Percentiles rank a stretch among this genome's conserved stretches.
phyloP scores from a whole-genome alignment of 2,329 filamentous ascomycete genomes.

The Bipolaris zeicola region DNA sequence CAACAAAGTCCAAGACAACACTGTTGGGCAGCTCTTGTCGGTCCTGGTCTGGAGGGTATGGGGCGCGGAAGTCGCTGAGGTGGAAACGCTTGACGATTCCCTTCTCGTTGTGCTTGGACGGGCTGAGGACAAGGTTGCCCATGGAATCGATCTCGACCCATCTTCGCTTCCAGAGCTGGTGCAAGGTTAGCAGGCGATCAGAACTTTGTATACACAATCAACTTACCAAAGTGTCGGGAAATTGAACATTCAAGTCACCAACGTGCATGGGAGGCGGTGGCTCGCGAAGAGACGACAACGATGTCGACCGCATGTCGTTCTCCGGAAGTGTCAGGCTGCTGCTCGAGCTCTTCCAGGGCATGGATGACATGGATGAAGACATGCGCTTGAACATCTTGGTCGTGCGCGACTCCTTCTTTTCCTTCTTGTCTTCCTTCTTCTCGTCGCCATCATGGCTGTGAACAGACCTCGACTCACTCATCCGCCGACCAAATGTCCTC shows the following conservation, averaged over 20 bases:
- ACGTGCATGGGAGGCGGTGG: slow-evolving; percentile 68
- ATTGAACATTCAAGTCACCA: slow-evolving; percentile 94
- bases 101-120: slow-evolving; percentile 67
- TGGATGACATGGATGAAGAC: slow-evolving; percentile 61
- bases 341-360: slow-evolving; percentile 57
- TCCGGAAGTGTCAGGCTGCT: slow-evolving; percentile 49
- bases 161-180: slow-evolving; percentile 85
- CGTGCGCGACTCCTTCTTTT: slow-evolving; percentile 62
- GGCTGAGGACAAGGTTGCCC: slow-evolving; percentile 81
- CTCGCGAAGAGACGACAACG: slow-evolving; percentile 44
- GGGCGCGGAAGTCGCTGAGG: slow-evolving; percentile 78
- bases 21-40: slow-evolving; percentile 92
- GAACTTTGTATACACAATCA: neutral
- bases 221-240: slow-evolving; percentile 81
- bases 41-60: slow-evolving; percentile 86
- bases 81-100: slow-evolving; percentile 80
- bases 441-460: slow-evolving; percentile 48
- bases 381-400: slow-evolving; percentile 70
- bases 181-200: slow-evolving; percentile 8
- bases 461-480: slow-evolving; percentile 44
- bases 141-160: slow-evolving; percentile 83
- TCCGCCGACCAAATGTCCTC: slow-evolving; percentile 45
- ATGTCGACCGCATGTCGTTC: slow-evolving; percentile 37
- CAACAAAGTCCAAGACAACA: slow-evolving; percentile 66
- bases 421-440: slow-evolving; percentile 50